Percentiles rank a stretch among this genome's conserved stretches.
Evolutionary conservation across 345 rosid genomes (phyloP).

Genomic region (Eucalyptus globulus): DNA sequence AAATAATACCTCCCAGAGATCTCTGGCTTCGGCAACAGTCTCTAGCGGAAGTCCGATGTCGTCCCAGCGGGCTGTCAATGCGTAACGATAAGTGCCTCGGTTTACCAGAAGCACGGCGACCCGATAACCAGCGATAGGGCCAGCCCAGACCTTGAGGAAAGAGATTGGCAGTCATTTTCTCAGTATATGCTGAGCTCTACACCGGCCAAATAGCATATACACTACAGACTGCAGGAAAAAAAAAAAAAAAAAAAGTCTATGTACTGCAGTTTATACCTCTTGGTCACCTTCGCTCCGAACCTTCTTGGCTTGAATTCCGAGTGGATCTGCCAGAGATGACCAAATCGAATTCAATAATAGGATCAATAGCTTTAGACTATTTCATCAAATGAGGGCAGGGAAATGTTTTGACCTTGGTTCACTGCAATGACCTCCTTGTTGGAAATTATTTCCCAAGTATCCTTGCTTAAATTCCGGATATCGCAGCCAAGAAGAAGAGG

Average conservation of each 20-base stretch:
- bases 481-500: conserved; percentile 37
- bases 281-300: conserved; percentile 27
- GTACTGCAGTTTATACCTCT: conserved; percentile 5
- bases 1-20: conserved; percentile 62
- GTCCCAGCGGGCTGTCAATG: conserved; percentile 59
- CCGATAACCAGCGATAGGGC: conserved; percentile 46
- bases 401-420: conserved; percentile 24
- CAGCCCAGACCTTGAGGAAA: conserved; percentile 64
- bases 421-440: conserved; percentile 35
- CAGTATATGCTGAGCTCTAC: neutral
- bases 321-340: conserved; percentile 7
- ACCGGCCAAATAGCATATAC: neutral
- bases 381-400: neutral
- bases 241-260: too few species aligned
- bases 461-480: conserved; percentile 13
- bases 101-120: conserved; percentile 57
- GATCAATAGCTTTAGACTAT: neutral
- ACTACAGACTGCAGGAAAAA: neutral
- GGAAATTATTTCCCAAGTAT: conserved; percentile 12
- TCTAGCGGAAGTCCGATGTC: conserved; percentile 55
- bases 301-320: conserved; percentile 44
- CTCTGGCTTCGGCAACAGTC: conserved; percentile 47
- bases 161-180: neutral
- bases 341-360: neutral
- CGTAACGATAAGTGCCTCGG: conserved; percentile 15